Percentiles rank a stretch among this genome's conserved stretches.
These are phyloP conservation scores for Naganishia cerealis DNA, from an alignment of 1,284 basidiomycete species.

Conservation along the genomic window DNA sequence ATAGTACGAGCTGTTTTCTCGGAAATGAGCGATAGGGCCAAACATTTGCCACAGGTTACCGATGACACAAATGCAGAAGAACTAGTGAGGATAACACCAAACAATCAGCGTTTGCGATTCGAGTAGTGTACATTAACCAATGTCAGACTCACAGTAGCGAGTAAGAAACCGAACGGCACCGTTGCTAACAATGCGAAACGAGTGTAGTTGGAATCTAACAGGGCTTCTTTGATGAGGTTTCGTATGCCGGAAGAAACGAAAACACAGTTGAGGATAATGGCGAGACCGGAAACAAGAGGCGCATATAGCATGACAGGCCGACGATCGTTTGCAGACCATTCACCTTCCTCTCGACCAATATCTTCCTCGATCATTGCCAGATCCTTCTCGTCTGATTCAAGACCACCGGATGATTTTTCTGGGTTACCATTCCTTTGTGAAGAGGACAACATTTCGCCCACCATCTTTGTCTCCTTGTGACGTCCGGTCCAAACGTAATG, in stretches of 20 bases:
- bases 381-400: slow-evolving; percentile 7
- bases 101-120: background rate
- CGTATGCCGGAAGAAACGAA: slow-evolving; percentile 59
- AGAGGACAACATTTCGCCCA: slow-evolving; percentile 27
- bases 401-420: slow-evolving; percentile 28
- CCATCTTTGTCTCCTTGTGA: slow-evolving; percentile 39
- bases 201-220: slow-evolving; percentile 57
- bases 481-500: slow-evolving; percentile 47
- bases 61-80: slow-evolving; percentile 49
- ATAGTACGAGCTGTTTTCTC: slow-evolving; percentile 59
- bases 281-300: slow-evolving; percentile 73
- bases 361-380: slow-evolving; percentile 43
- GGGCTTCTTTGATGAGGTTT: slow-evolving; percentile 56
- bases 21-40: slow-evolving; percentile 60
- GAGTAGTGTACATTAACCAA: background rate
- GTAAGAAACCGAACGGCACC: slow-evolving; percentile 57
- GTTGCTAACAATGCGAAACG: slow-evolving; percentile 57
- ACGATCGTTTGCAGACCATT: slow-evolving; percentile 51
- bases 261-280: slow-evolving; percentile 53
- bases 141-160: slow-evolving; percentile 50
- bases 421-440: background rate
- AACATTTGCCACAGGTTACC: slow-evolving; percentile 48
- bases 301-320: slow-evolving; percentile 72
- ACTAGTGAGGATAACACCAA: slow-evolving; percentile 37
- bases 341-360: slow-evolving; percentile 61